These are phyloP conservation scores for Fusarium concolor DNA, from an alignment of 2,329 filamentous ascomycete species.

Conservation along the genomic window DNA sequence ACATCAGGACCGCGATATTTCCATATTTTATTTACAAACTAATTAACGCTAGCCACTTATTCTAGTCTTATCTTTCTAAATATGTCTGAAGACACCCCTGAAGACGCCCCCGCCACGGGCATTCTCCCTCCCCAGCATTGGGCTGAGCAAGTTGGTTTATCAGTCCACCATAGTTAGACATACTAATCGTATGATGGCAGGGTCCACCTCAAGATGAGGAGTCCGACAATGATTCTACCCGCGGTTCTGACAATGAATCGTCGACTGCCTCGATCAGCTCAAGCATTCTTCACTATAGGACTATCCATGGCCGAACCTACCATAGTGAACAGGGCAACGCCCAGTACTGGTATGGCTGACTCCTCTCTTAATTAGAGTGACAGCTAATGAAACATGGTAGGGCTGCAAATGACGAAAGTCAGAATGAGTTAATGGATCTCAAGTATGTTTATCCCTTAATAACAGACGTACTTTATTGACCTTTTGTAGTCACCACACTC, in stretches of 20 bases:
- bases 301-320: neutral
- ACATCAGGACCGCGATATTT: too few relatives aligned
- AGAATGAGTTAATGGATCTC: neutral
- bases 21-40: too few relatives aligned
- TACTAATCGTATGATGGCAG: neutral
- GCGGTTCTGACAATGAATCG: neutral
- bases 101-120: neutral
- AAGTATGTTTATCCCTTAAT: neutral
- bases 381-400: neutral
- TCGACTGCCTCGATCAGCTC: neutral
- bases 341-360: neutral
- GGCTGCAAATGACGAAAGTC: neutral
- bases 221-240: neutral
- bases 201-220: neutral
- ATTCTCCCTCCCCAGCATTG: neutral
- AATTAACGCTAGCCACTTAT: too few relatives aligned
- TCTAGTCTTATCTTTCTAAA: neutral
- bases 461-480: neutral
- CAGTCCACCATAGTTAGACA: accelerated
- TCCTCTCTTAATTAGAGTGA: neutral
- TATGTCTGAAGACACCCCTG: neutral
- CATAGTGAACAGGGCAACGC: neutral
- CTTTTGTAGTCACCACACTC: neutral
- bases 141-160: neutral
- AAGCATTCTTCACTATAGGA: neutral